These are phyloP conservation scores for Craterostigma plantagineum DNA, from an alignment of 257 asterid species.

Conservation along the genomic window DNA sequence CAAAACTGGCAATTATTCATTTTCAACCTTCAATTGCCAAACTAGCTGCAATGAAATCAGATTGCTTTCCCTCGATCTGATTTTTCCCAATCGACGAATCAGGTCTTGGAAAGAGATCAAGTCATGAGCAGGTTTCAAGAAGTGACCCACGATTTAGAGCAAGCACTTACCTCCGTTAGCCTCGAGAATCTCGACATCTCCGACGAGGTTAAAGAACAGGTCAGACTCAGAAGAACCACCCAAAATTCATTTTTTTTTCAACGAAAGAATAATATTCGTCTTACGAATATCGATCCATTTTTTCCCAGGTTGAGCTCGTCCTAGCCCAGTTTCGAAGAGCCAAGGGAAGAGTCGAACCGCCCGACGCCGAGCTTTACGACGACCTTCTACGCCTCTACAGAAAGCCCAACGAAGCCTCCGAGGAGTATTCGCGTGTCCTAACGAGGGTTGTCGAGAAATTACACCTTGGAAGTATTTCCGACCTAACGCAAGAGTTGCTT, in stretches of 20 bases:
- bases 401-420: constrained; percentile 19
- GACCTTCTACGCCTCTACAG: constrained; percentile 58
- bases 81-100: constrained; percentile 11
- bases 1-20: too few species aligned
- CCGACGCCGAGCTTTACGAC: constrained; percentile 58
- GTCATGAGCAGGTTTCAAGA: constrained; percentile 56
- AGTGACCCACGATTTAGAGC: constrained; percentile 67
- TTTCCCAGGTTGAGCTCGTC: constrained; percentile 82
- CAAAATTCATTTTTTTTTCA: too few species aligned
- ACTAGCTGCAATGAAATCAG: neutral
- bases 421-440: constrained; percentile 33
- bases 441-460: constrained; percentile 61
- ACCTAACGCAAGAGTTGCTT: constrained; percentile 77
- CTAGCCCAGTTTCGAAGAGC: constrained; percentile 95
- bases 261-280: too few species aligned
- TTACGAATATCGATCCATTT: neutral
- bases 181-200: constrained; percentile 76
- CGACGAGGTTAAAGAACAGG: constrained; percentile 97
- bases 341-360: constrained; percentile 74
- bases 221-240: too few species aligned
- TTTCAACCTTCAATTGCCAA: too few species aligned
- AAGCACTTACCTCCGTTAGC: constrained; percentile 61
- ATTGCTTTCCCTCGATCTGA: neutral
- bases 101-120: constrained; percentile 85
- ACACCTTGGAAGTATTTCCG: constrained; percentile 69